These are phyloP conservation scores for Castanopsis chinensis DNA, from an alignment of 306 rosid genomes.

Conservation along the genomic window DNA sequence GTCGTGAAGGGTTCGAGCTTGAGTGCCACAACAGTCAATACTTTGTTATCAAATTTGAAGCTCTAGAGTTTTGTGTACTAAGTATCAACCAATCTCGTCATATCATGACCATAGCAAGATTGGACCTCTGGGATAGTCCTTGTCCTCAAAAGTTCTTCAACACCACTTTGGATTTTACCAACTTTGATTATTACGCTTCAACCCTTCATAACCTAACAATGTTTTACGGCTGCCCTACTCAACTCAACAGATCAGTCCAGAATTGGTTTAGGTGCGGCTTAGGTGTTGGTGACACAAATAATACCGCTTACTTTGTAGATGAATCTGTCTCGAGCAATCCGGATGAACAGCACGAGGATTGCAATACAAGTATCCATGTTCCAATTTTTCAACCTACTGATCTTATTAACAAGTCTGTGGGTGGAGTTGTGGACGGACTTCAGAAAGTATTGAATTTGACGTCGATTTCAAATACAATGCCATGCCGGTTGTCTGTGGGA, in stretches of 20 bases:
- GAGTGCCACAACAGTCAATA: slow-evolving; percentile 22
- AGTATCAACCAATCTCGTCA: background rate
- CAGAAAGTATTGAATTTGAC: too few species aligned
- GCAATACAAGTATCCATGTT: too few species aligned
- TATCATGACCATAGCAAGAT: slow-evolving; percentile 25
- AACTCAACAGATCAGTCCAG: fast-evolving
- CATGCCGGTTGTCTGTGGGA: too few species aligned
- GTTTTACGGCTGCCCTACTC: slow-evolving; percentile 4
- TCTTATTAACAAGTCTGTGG: too few species aligned
- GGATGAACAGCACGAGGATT: too few species aligned
- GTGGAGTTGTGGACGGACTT: too few species aligned
- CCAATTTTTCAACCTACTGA: too few species aligned
- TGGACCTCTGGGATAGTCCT: slow-evolving; percentile 25
- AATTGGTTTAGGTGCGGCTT: slow-evolving; percentile 3
- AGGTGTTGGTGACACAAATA: background rate
- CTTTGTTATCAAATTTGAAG: slow-evolving; percentile 24
- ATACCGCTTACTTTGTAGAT: background rate
- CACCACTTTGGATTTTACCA: slow-evolving; percentile 13
- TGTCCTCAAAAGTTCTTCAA: slow-evolving; percentile 14
- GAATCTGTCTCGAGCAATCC: background rate
- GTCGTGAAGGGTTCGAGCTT: slow-evolving; percentile 30
- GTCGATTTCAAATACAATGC: too few species aligned
- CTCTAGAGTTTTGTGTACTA: slow-evolving; percentile 19
- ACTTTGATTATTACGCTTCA: slow-evolving; percentile 26
- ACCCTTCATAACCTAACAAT: slow-evolving; percentile 18